These are phyloP conservation scores for Avena sativa DNA, from an alignment of 176 grass and related monocot genomes.

Conservation along the genomic window DNA sequence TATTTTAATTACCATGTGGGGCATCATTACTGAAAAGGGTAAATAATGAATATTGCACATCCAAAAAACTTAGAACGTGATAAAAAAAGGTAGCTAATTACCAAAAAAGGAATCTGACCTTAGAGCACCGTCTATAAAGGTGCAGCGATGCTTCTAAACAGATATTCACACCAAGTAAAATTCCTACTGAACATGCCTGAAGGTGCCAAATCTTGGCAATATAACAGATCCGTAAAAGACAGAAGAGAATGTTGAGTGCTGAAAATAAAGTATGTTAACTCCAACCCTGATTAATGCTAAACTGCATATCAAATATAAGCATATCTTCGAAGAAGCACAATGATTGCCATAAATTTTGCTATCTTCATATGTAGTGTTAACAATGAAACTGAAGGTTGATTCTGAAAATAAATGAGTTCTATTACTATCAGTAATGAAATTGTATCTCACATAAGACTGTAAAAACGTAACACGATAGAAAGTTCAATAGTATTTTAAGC, in stretches of 20 bases:
- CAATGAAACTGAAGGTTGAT: not conserved
- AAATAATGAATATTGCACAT: not conserved
- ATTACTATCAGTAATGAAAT: not conserved
- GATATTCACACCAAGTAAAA: not conserved
- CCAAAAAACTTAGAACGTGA: not conserved
- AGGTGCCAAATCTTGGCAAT: not conserved
- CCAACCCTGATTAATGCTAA: not conserved
- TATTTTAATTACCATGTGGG: not conserved
- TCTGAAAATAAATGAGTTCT: constrained; percentile 16
- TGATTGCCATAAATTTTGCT: not conserved
- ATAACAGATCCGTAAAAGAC: no score
- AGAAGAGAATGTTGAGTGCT: not conserved
- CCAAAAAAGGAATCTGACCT: not conserved
- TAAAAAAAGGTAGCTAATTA: not conserved
- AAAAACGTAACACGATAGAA: not conserved
- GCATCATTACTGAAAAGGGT: not conserved
- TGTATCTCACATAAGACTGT: not conserved
- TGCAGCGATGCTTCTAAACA: not conserved
- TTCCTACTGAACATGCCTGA: not conserved
- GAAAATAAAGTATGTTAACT: constrained; percentile 6
- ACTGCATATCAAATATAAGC: not conserved
- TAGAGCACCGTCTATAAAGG: not conserved
- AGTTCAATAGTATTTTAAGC: constrained; percentile 17
- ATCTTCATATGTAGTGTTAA: not conserved
- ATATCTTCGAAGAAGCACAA: not conserved